A percentile compares a stretch with the other conserved stretches of the same genome.
These are phyloP conservation scores for Macrolepiota dolichaula DNA, from an alignment of 768 basidiomycete species.

Conservation along the genomic window DNA sequence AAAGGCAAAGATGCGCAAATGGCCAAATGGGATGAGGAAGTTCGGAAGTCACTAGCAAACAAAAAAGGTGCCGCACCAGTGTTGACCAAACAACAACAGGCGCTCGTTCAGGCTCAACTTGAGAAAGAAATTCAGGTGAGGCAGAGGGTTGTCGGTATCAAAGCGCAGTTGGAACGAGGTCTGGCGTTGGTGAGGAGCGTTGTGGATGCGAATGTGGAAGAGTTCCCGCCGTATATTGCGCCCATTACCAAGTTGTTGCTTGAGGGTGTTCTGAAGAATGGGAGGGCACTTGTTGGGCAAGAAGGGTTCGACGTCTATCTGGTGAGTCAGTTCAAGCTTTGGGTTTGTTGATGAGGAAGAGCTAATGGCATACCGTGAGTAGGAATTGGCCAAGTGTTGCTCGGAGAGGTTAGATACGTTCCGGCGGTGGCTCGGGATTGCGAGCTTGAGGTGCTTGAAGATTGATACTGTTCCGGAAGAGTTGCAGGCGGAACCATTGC, in stretches of 20 bases:
- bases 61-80: slow-evolving; percentile 62
- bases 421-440: slow-evolving; percentile 74
- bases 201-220: slow-evolving; percentile 43
- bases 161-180: slow-evolving; percentile 59
- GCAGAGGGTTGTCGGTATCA: slow-evolving; percentile 49
- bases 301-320: slow-evolving; percentile 75
- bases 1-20: slow-evolving; percentile 91
- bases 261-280: slow-evolving; percentile 58
- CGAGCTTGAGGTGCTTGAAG: slow-evolving; percentile 73
- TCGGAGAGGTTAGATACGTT: slow-evolving; percentile 72
- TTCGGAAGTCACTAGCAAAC: slow-evolving; percentile 78
- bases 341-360: not conserved
- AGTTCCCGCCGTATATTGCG: slow-evolving; percentile 56
- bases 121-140: slow-evolving; percentile 75
- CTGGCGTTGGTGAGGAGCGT: slow-evolving; percentile 68
- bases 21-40: slow-evolving; percentile 92
- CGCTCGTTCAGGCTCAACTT: slow-evolving; percentile 79
- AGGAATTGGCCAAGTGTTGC: slow-evolving; percentile 70
- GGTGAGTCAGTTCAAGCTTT: slow-evolving; percentile 40
- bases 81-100: slow-evolving; percentile 83
- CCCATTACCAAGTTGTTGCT: slow-evolving; percentile 58
- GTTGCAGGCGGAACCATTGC: slow-evolving; percentile 66
- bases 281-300: slow-evolving; percentile 58
- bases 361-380: slow-evolving; percentile 3
- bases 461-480: slow-evolving; percentile 68